These are phyloP conservation scores for Coemansia sp. DNA, from an alignment of 192 early-diverging fungal genomes.

Conservation along the genomic window DNA sequence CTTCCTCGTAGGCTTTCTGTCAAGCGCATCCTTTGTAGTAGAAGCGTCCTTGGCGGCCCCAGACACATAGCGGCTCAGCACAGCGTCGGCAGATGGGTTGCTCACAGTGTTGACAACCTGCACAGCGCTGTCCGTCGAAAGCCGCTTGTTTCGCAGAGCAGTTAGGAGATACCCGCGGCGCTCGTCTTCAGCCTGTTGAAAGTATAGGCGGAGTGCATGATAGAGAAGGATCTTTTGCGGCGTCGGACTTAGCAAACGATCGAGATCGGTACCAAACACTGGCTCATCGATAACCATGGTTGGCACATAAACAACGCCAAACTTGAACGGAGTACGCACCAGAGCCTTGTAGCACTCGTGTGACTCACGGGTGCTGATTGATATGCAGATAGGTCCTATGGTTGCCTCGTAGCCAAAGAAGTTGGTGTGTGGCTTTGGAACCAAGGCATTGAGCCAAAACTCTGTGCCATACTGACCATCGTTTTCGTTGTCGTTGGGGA, in stretches of 20 bases:
- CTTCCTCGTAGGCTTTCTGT: constrained; percentile 19
- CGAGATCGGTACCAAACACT: constrained; percentile 48
- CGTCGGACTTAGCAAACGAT: constrained; percentile 46
- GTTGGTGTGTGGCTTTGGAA: constrained; percentile 56
- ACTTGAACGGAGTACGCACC: constrained; percentile 52
- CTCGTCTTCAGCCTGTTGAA: constrained; percentile 55
- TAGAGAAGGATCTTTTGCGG: constrained; percentile 55
- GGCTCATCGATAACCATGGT: constrained; percentile 50
- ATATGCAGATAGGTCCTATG: constrained; percentile 53
- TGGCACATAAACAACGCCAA: constrained; percentile 51
- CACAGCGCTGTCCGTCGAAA: constrained; percentile 19
- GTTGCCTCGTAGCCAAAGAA: constrained; percentile 55
- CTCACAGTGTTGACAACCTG: constrained; percentile 19
- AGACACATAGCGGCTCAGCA: constrained; percentile 23
- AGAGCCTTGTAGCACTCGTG: constrained; percentile 56
- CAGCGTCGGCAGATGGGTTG: constrained; percentile 13
- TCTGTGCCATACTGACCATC: constrained; percentile 49
- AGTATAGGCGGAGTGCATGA: constrained; percentile 51
- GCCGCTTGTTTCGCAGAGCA: constrained; percentile 40
- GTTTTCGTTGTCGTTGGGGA: constrained; percentile 56
- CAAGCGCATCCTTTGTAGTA: background rate
- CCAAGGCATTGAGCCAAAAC: constrained; percentile 56
- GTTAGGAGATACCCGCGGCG: constrained; percentile 44
- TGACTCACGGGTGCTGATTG: constrained; percentile 52
- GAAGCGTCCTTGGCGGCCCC: background rate